Conservation (phyloP, 768 basidiomycete species). For the Holtermannia corniformis region DNA sequence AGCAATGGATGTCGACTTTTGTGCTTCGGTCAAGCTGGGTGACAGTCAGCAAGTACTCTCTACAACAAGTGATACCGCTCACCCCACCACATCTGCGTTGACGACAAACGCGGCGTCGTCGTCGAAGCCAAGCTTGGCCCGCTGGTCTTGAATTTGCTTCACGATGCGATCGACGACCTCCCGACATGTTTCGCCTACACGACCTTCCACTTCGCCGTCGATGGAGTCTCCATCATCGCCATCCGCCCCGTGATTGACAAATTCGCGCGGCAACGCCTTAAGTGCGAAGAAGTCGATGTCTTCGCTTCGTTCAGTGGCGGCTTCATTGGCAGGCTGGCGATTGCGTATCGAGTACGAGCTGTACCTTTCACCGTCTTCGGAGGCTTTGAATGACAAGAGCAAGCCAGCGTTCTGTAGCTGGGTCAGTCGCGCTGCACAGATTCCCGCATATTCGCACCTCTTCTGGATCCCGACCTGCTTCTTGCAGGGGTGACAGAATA, state of each 20-base stretch:
- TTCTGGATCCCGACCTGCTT: constrained; percentile 72
- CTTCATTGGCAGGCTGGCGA: constrained; percentile 27
- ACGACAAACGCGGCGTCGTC: constrained; percentile 48
- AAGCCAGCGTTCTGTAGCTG: constrained; percentile 64
- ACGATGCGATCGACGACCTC: constrained; percentile 70
- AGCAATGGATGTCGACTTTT: constrained; percentile 72
- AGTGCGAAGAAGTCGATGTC: constrained; percentile 41
- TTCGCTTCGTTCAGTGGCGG: constrained; percentile 1
- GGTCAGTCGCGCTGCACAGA: not conserved
- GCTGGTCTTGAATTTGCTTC: constrained; percentile 58
- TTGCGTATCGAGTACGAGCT: constrained; percentile 82
- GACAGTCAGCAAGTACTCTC: constrained; percentile 1
- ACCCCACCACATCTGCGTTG: constrained; percentile 74
- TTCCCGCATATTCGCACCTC: constrained; percentile 44
- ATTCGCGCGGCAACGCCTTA: constrained; percentile 41
- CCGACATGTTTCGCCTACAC: constrained; percentile 55
- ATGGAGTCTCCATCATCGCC: constrained; percentile 23
- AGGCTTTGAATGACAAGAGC: constrained; percentile 64
- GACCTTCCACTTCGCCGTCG: constrained; percentile 49
- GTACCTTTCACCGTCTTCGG: constrained; percentile 62
- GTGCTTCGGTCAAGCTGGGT: constrained; percentile 66
- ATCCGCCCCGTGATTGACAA: constrained; percentile 13
- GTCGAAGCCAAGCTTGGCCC: constrained; percentile 52
- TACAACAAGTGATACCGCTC: constrained; percentile 20
- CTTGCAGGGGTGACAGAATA: constrained; percentile 85